Conservation (phyloP, 2,329 filamentous ascomycete genomes). For the Cryphonectria naterciae region DNA sequence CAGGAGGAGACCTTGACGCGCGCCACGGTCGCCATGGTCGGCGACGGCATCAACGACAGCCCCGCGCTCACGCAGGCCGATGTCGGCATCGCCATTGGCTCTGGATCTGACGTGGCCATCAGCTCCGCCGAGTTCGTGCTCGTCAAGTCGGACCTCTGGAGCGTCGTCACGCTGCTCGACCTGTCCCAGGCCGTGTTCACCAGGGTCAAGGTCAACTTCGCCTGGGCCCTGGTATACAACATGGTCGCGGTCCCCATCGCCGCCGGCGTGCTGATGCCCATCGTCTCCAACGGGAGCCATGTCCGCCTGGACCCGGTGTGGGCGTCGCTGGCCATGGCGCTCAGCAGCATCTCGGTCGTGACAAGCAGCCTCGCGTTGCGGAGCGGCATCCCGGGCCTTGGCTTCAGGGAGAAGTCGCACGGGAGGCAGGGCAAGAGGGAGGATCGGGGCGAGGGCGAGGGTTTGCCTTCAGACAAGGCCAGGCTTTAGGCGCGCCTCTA, state of each 20-base stretch:
- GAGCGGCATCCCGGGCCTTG: constrained; percentile 47
- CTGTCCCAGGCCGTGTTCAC: constrained; percentile 74
- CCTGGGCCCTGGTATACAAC: constrained; percentile 85
- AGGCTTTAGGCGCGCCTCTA: not conserved
- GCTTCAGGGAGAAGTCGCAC: constrained; percentile 44
- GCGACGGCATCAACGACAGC: constrained; percentile 88
- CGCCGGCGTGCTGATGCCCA: constrained; percentile 74
- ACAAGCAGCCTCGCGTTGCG: constrained; percentile 77
- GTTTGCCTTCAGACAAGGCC: too few relatives aligned
- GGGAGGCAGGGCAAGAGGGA: not conserved
- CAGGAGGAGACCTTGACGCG: constrained; percentile 40
- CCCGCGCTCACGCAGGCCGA: constrained; percentile 81
- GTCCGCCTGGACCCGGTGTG: constrained; percentile 76
- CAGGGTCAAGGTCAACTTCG: constrained; percentile 83
- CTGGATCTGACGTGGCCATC: constrained; percentile 82
- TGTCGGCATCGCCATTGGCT: constrained; percentile 82
- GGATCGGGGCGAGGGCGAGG: too few relatives aligned
- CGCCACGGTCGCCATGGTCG: constrained; percentile 76
- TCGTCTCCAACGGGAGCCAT: constrained; percentile 55
- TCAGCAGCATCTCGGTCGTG: constrained; percentile 89
- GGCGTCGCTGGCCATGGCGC: constrained; percentile 90
- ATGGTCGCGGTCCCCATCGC: constrained; percentile 77
- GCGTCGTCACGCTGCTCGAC: constrained; percentile 73
- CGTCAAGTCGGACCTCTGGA: constrained; percentile 69
- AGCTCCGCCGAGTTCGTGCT: constrained; percentile 82